Evolutionary conservation across 2,329 filamentous ascomycete species (phyloP).

Genomic region (Didymosphaeria variabile): DNA sequence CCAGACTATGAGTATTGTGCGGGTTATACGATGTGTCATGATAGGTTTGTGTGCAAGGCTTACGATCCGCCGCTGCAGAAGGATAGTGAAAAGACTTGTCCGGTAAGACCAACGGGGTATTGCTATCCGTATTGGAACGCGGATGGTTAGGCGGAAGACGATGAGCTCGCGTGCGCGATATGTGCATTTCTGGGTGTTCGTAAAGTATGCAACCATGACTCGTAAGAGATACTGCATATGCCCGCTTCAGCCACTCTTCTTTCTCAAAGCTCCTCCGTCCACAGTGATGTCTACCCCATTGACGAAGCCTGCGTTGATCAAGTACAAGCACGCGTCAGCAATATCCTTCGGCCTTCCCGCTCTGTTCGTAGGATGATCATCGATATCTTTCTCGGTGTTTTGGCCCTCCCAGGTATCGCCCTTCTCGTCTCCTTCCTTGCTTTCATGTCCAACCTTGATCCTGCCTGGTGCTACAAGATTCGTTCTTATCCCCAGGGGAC

Average conservation of each 20-base stretch:
- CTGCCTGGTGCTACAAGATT: conserved; percentile 59
- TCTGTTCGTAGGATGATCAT: conserved; percentile 55
- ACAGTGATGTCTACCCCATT: conserved; percentile 50
- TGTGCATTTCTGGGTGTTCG: not conserved
- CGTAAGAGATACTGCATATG: not conserved
- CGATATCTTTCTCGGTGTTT: conserved; percentile 52
- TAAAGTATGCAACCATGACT: not conserved
- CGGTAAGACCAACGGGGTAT: not conserved
- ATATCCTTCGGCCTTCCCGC: conserved; percentile 58
- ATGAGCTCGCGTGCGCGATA: not conserved
- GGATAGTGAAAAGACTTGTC: not conserved
- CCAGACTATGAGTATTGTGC: conserved; percentile 4
- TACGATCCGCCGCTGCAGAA: conserved; percentile 6
- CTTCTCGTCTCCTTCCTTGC: conserved; percentile 55
- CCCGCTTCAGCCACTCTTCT: conserved; percentile 37
- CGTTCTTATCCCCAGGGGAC: conserved; percentile 55
- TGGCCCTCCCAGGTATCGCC: conserved; percentile 50
- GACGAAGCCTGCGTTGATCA: conserved; percentile 51
- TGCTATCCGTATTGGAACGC: conserved; percentile 12
- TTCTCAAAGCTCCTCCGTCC: conserved; percentile 48
- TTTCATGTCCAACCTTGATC: conserved; percentile 59
- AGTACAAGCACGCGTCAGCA: conserved; percentile 54
- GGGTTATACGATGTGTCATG: conserved; percentile 10
- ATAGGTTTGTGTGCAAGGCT: conserved; percentile 1
- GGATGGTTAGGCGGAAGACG: not conserved